Percentiles rank a stretch among this genome's conserved stretches.
Evolutionary conservation across 2,329 filamentous ascomycete genomes (phyloP).

Genomic region (Pseudogymnoascus sp.): DNA sequence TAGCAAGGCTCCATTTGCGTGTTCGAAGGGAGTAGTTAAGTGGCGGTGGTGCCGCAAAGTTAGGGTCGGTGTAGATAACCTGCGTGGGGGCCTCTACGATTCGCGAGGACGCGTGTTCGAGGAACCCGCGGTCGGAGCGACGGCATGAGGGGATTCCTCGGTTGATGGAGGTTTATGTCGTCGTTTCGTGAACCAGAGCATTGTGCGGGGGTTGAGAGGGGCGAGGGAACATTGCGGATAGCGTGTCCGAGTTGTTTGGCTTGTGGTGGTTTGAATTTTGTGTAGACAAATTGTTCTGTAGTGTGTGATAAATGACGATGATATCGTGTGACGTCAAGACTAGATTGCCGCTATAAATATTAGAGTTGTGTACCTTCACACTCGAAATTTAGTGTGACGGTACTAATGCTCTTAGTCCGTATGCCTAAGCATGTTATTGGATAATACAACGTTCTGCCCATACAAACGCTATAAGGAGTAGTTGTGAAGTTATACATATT

Average conservation of each 20-base stretch:
- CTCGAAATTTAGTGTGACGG: neutral
- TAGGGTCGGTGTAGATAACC: neutral
- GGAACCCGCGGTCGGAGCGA: neutral
- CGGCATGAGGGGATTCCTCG: neutral
- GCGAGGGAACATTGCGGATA: neutral
- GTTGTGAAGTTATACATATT: neutral
- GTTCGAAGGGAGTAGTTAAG: conserved; percentile 18
- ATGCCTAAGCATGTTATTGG: neutral
- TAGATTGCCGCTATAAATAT: neutral
- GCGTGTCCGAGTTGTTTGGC: neutral
- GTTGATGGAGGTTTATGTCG: neutral
- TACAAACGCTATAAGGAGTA: neutral
- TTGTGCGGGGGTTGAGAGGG: neutral
- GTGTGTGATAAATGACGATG: neutral
- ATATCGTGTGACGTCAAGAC: neutral
- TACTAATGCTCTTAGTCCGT: neutral
- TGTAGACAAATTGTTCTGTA: neutral
- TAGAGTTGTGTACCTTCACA: neutral
- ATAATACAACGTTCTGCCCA: neutral
- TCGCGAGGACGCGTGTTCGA: conserved; percentile 9
- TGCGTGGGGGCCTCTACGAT: neutral
- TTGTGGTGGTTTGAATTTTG: neutral
- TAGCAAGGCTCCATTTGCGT: conserved; percentile 47
- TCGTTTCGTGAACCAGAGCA: conserved; percentile 1
- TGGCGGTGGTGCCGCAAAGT: neutral